phyloP scores from a whole-genome alignment of 192 early-diverging fungal genomes.

The Coemansia erecta region DNA sequence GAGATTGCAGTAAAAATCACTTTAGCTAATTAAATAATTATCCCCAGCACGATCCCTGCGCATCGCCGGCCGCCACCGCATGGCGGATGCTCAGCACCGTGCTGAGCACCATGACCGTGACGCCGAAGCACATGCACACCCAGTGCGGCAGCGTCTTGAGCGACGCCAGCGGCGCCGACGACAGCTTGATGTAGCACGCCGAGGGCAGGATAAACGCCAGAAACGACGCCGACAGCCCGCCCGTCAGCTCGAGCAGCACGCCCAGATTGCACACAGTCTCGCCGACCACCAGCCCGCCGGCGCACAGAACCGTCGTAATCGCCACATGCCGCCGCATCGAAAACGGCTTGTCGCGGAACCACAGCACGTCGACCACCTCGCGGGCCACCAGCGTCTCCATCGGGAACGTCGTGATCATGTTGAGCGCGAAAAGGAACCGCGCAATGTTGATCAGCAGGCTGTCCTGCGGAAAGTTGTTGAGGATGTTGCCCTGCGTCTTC shows the following conservation, averaged over 20 bases:
- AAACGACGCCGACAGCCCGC: slow-evolving; percentile 82
- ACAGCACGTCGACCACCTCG: slow-evolving; percentile 64
- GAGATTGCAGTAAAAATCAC: too few relatives aligned
- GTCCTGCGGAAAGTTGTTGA: slow-evolving; percentile 85
- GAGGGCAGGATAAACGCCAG: slow-evolving; percentile 88
- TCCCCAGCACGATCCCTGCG: slow-evolving; percentile 25
- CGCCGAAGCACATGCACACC: slow-evolving; percentile 75
- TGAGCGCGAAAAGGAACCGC: slow-evolving; percentile 81
- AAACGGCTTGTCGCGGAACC: slow-evolving; percentile 56
- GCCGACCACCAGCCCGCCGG: slow-evolving; percentile 65
- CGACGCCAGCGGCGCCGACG: slow-evolving; percentile 57
- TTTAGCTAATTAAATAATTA: background rate
- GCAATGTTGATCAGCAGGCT: slow-evolving; percentile 81
- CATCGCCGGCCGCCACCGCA: slow-evolving; percentile 2
- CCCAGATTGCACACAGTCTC: slow-evolving; percentile 78
- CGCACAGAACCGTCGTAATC: slow-evolving; percentile 67
- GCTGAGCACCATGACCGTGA: slow-evolving; percentile 31
- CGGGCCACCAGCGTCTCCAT: slow-evolving; percentile 88
- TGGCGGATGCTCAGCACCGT: slow-evolving; percentile 39
- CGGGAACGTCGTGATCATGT: slow-evolving; percentile 95
- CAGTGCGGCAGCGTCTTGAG: slow-evolving; percentile 63
- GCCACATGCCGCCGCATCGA: slow-evolving; percentile 62
- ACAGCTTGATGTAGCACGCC: slow-evolving; percentile 72
- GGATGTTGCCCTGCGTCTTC: slow-evolving; percentile 83
- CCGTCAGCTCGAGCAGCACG: slow-evolving; percentile 83